Base-by-base conservation (phyloP, 2,329 filamentous ascomycete species). In the Colletotrichum abscissum region DNA sequence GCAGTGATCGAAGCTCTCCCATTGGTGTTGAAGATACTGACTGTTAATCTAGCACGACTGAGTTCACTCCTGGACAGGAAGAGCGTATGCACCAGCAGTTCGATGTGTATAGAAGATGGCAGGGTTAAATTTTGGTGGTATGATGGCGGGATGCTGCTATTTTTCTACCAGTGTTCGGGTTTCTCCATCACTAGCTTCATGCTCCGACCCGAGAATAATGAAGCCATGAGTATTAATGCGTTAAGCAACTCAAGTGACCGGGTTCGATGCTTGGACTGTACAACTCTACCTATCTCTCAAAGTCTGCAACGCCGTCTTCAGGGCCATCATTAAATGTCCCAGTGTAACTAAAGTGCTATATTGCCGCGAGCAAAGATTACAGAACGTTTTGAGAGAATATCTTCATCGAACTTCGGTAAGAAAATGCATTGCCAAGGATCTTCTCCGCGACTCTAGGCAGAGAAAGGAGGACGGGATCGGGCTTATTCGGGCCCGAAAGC, bases 291-390 rank as follows among this genome's bases (percentile, higher is more conserved):
- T 56, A 79, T 78, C 77, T 76, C 78, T 84, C 78, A 89, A 75
- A 3, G 82, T 86, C 19, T 86, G 87, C 76, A 89, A 75, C 2
- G 82, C 87, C n/a, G 84, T 85, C 76, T 86, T 87, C 76, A 86
- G 83, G 63, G 89, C 88, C 85, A 89, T 85, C 1, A 80, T 80
- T 5, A 85, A 85, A 49, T 86, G 86, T 0, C 88, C 86, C 76
- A 86, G 89, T 49, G 89, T 76, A 38, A 89, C 84, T 4, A 83
- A 12, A 12, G 11, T 35, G 9, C 83, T 1, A 84, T 84, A 28
- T 78, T 84, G 3, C 79, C 80, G 49, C 79, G 0, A 73, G 79
- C 0, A 87, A 86, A 57, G 78, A 73, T 76, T 87, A 88, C 35
- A 86, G 74, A 60, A 78, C 78, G 63, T 83, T 74, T 81, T 83